Conservation (phyloP, 2,329 filamentous ascomycete genomes). For the Cercospora janseana region DNA sequence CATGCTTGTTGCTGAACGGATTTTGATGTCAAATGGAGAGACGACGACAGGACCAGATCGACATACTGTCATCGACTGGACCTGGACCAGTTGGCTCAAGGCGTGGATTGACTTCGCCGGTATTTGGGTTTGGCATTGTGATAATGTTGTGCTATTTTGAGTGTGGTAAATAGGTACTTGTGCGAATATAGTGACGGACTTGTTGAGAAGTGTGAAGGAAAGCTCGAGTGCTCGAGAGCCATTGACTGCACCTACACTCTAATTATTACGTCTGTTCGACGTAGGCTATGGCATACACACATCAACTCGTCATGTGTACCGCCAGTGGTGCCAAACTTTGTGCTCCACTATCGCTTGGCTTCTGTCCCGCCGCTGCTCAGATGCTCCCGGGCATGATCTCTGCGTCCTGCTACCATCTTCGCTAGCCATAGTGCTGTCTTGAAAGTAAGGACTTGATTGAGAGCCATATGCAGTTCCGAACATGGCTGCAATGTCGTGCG, state of each 20-base stretch:
- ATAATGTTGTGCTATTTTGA: neutral
- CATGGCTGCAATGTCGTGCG: too few relatives aligned
- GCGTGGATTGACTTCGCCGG: slow-evolving; percentile 14
- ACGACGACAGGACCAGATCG: neutral
- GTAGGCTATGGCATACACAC: neutral
- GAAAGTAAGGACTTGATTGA: too few relatives aligned
- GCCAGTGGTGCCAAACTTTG: slow-evolving; percentile 2
- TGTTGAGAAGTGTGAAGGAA: neutral
- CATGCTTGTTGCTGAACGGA: neutral
- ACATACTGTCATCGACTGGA: slow-evolving; percentile 7
- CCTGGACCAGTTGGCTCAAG: slow-evolving; percentile 13
- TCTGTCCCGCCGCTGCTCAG: neutral
- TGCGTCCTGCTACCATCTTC: too few relatives aligned
- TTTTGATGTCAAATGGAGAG: neutral
- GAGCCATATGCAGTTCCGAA: too few relatives aligned
- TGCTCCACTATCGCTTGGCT: neutral
- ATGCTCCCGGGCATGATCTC: neutral
- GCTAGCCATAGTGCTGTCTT: too few relatives aligned
- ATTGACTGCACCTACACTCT: neutral
- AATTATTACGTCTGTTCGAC: slow-evolving; percentile 9
- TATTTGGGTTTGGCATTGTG: slow-evolving; percentile 19
- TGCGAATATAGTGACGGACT: neutral
- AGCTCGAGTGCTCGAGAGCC: neutral
- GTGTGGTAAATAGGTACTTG: neutral
- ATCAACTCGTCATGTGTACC: slow-evolving; percentile 4